Percentiles rank a stretch among this genome's conserved stretches.
Conservation (phyloP, 768 basidiomycete genomes). For the Tulasnella sp. region DNA sequence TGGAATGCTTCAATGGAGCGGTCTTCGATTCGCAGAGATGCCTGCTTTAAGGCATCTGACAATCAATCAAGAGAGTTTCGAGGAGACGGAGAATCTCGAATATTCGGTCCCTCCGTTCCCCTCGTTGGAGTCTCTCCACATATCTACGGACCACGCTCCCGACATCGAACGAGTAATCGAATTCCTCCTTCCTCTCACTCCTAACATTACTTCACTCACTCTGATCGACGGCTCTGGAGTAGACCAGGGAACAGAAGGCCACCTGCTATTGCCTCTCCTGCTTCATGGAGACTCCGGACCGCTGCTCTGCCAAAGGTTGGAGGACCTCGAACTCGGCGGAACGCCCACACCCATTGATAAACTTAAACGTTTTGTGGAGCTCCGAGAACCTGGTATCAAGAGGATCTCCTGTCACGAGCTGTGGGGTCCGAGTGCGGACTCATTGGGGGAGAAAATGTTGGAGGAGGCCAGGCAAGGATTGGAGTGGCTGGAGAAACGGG, state of each 20-base stretch:
- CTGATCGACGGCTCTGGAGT: not conserved
- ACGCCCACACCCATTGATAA: not conserved
- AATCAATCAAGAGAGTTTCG: too few relatives aligned
- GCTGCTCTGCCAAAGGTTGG: too few relatives aligned
- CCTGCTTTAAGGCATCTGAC: too few relatives aligned
- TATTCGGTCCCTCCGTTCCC: too few relatives aligned
- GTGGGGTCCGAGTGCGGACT: not conserved
- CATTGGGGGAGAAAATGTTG: not conserved
- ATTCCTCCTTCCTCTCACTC: not conserved
- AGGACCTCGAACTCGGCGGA: not conserved
- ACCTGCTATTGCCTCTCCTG: too few relatives aligned
- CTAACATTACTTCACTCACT: not conserved
- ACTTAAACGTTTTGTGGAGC: not conserved
- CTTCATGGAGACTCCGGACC: too few relatives aligned
- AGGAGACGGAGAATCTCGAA: too few relatives aligned
- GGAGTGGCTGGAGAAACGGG: not conserved
- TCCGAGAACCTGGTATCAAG: not conserved
- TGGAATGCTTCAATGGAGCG: too few relatives aligned
- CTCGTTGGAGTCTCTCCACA: too few relatives aligned
- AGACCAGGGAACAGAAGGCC: too few relatives aligned
- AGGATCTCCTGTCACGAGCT: not conserved
- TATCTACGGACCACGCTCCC: not conserved
- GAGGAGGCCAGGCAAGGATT: not conserved
- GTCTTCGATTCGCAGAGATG: too few relatives aligned
- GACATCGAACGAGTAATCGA: not conserved